Percentiles rank a stretch among this genome's conserved stretches.
These are phyloP conservation scores for Oleoguttula mirabilis DNA, from an alignment of 495 filamentous ascomycete genomes.

Conservation along the genomic window DNA sequence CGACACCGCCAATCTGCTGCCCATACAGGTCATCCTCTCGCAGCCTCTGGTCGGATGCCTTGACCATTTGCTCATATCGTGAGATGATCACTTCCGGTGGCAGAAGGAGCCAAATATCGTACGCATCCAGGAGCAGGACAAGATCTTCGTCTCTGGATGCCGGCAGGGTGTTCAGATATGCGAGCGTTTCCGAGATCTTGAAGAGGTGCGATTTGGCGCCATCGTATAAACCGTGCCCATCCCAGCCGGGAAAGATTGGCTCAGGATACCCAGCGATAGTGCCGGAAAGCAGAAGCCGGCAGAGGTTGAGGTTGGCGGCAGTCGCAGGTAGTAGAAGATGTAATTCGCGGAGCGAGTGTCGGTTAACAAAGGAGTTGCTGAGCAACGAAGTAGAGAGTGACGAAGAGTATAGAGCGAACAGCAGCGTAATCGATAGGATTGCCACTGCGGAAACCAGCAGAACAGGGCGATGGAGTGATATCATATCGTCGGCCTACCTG, in stretches of 20 bases:
- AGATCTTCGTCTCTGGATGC: constrained; percentile 25
- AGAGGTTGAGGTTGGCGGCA: constrained; percentile 38
- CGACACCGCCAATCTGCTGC: neutral
- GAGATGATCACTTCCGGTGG: constrained; percentile 45
- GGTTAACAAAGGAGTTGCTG: no score
- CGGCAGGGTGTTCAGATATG: constrained; percentile 39
- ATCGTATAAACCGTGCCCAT: constrained; percentile 11
- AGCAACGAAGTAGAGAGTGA: no score
- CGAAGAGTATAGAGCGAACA: no score
- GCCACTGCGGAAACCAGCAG: no score
- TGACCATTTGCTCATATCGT: constrained; percentile 40
- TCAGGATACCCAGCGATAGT: constrained; percentile 50
- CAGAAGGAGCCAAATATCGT: constrained; percentile 50
- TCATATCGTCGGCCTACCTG: no score
- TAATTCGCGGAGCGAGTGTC: no score
- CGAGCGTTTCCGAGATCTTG: constrained; percentile 36
- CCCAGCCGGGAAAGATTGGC: constrained; percentile 28
- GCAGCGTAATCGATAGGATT: no score
- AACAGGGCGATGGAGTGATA: no score
- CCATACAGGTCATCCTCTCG: neutral
- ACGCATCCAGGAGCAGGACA: constrained; percentile 2
- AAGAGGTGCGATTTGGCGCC: constrained; percentile 27
- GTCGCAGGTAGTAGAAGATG: constrained; percentile 48
- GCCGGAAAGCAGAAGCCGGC: constrained; percentile 47
- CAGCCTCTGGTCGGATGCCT: constrained; percentile 33